phyloP scores from a whole-genome alignment of 169 alveolate species.

The Plasmodium sp. region DNA sequence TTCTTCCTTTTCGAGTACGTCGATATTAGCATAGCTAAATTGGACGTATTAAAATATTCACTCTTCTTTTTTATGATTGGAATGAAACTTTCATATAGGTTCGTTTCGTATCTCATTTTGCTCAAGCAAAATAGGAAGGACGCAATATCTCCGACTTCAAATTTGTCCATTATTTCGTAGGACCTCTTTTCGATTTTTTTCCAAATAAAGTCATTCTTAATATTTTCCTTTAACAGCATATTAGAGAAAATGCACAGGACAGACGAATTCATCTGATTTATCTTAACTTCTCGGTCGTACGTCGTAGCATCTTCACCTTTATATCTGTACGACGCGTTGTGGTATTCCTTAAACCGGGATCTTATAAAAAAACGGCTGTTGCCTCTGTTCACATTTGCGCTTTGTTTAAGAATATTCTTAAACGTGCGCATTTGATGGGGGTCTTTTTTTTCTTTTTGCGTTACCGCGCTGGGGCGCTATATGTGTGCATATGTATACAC shows the following conservation, averaged over 20 bases:
- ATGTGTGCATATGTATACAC: background rate
- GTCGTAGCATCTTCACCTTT: constrained; percentile 15
- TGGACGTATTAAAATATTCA: constrained; percentile 68
- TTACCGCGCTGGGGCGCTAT: background rate
- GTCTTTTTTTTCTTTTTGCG: background rate
- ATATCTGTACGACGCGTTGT: constrained; percentile 3
- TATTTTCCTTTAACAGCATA: constrained; percentile 66
- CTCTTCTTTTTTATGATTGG: constrained; percentile 57
- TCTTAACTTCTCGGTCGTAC: constrained; percentile 28
- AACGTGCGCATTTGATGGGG: constrained; percentile 38
- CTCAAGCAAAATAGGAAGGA: constrained; percentile 75
- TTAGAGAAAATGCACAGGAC: constrained; percentile 72
- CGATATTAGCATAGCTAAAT: constrained; percentile 73
- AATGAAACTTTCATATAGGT: constrained; percentile 67
- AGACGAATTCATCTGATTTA: constrained; percentile 69
- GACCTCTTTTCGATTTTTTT: constrained; percentile 59
- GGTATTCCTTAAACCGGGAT: constrained; percentile 14
- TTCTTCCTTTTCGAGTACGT: constrained; percentile 57
- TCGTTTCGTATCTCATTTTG: constrained; percentile 63
- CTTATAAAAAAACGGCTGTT: constrained; percentile 14
- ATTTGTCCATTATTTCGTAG: constrained; percentile 58
- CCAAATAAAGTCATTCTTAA: constrained; percentile 58
- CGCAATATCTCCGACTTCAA: constrained; percentile 61
- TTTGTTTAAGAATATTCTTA: constrained; percentile 30
- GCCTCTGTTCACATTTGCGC: constrained; percentile 8